Evolutionary conservation across 208 protist species (phyloP), one percentile per base, ranked within the genome.

Genomic region (Trypanosoma brucei): DNA sequence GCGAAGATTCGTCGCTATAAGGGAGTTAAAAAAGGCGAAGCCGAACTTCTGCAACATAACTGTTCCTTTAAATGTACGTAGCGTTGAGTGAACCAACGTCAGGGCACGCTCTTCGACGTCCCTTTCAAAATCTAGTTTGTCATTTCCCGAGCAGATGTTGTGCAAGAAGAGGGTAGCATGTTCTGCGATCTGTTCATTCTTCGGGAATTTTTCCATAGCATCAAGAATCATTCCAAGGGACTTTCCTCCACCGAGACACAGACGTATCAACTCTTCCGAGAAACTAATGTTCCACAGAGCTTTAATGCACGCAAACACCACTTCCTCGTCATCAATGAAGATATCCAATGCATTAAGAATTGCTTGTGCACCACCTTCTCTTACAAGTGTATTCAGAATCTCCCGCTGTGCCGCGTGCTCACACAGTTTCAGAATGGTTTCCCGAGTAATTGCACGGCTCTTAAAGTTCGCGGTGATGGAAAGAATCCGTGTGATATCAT

Each of bases 211-310:
- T 63, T 91, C 78, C 80, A 95, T 83, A 4, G 76, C 65, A 33
- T 70, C 61, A 11, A 93, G 53, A 40, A 92, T 75, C 3, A 68
- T 75, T 9, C 67, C 63, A 30, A 86, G 66, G 1, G 79, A 81
- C 46, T 79, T 62, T 37, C 72, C 62, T n/a, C 79, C 57, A 31
- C 80, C 75, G 42, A 95, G 75, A 54, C 75, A 61, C 0, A 46
- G 48, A 3, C 81, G 62, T 36, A 70, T 56, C 3, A 68, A 64
- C 33, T 79, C 75, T 34, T 91, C 73, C 1, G 72, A 78, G 44
- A 93, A 78, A 54, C 78, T 92, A 8, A 93, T 51, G 71, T 90
- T 91, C 87, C 90, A 95, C 59, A 95, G 66, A 2, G 86, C 90
- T 36, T 83, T 79, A 40, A 95, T 65, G 14, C 79, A 81, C 38